Evolutionary conservation across 2,329 filamentous ascomycete genomes (phyloP), one percentile per base, ranked within the genome.

Genomic region (Fusarium liriodendri): DNA sequence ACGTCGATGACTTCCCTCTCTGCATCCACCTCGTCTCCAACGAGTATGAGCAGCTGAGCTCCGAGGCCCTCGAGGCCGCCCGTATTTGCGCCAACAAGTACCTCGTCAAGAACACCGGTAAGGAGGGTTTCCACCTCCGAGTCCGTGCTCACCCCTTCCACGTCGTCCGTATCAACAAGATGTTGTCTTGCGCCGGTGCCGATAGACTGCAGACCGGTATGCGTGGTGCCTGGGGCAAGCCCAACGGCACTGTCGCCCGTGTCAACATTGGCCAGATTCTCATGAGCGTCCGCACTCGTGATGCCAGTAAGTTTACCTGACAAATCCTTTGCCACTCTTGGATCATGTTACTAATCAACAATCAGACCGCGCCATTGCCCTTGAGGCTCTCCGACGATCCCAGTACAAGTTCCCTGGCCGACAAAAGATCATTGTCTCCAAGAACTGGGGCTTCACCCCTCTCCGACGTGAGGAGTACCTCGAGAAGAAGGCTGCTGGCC

Each of bases 141-240:
- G 89, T 93, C 84, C 91, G 97, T 85, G 95, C 95, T 84, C 97
- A 99, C 92, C 97, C 97, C 80, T 99, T 94, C 95, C 97, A 99
- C 91, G 97, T 99, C 89, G 94, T 99, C 91, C 97, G 97, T 89
- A 99, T 99, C 95, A 99, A 99, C 95, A 99, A 99, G 94, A 99
- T 99, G 97, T 96, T 99, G 95, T 98, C 97, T 85, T 99, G 97
- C 88, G 97, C 97, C 84, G 97, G 97, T 92, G 97, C 97, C 93
- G 97, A 99, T 98, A 95, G 97, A 93, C 91, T 99, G 88, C 97
- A 99, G 89, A 99, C 97, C 82, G 97, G 97, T 91, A 99, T 99
- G 97, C 96, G 97, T 93, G 97, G 97, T 93, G 97, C 97, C 82
- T 99, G 95, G 93, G 97, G 97, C 85, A 99, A 99, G 93, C 97